Base-by-base conservation (phyloP, 2,329 filamentous ascomycete species). In the Talaromyces rugulosus region DNA sequence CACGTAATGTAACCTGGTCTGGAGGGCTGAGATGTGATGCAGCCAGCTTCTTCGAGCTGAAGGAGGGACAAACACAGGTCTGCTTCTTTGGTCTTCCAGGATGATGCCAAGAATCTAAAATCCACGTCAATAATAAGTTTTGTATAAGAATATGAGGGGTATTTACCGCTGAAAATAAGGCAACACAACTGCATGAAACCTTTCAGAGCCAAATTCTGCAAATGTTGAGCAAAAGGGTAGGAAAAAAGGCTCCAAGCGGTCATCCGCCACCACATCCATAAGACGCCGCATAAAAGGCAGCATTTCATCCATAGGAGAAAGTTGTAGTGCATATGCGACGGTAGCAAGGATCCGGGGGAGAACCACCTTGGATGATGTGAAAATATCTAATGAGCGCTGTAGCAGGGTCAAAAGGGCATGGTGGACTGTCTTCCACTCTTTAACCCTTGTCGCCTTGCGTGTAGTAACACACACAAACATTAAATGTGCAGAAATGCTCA, bases 141-240 rank as follows among this genome's bases (percentile, higher is more conserved):
- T 1, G 54, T 30, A 28, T 56, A 14, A 16, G 28, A 14, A 5
- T 36, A 14, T 40, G 36, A 18, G 12, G 63, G 34, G 18, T 23
- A 2, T 68, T 73, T 77, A 91, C 85, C 86, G 91, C 74, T 96
- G 91, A 67, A 98, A 92, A 62, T 90, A 87, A 42, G 87, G 88
- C 7, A 93, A 81, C 34, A 96, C 83, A n/a, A 97, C 80, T 65
- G 86, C 88, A 59, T 87, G 85, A 71, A 98, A 99, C 44, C 90
- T 85, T 59, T 88, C 85, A 1, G 83, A 73, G 53, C 92, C 88
- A 40, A 96, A 80, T 59, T 91, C 85, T 0, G 91, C 88, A 67
- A 95, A 88, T 58, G 91, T 88, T 14, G 89, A 88, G 75, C 92
- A 97, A 74, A 98, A 96, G 0, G 87, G 84, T 51, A 98, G 83